Evolutionary conservation across 441 rosid genomes (phyloP), one percentile per base, ranked within the genome.

Genomic region (Brassica hybrid): DNA sequence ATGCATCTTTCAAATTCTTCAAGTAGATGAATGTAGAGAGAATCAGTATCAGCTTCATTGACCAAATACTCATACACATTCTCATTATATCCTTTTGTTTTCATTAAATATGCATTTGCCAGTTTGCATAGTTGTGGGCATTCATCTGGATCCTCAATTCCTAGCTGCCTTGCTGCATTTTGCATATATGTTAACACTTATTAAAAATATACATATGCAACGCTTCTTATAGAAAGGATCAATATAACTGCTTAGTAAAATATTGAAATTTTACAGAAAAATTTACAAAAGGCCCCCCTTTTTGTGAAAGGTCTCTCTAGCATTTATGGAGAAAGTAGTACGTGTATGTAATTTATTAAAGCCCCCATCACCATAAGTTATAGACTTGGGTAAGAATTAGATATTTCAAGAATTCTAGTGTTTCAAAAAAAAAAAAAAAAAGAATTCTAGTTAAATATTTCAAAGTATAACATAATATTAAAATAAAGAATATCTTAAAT

Each of bases 1-100:
- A 91, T 89, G 79, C 93, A 91, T 80, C 85, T 83, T 16, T 92
- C 98, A 9, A 94, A 45, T 77, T 94, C 97, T 38, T 91, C 91
- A 9, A 85, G 75, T 0, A 94, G 83, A 86, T 86, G 88, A 65
- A 78, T 88, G 18, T 74, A 86, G 68, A 88, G 75, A 17, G 90
- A 76, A n/a, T 86, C 86, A 36, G 77, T 86, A 6, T 88, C 90
- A 4, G 83, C 41, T 76, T 82, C 90, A n/a, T 72, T 58, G 2
- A 71, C 81, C 12, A 92, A 83, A 76, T 67, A 92, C 11, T 81
- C 91, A 62, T 50, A 87, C 10, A 91, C 72, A 65, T 73, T 87
- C n/a, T 68, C 83, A 70, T 91, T 95, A 48, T 85, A 82, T 25
- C 90, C 90, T 57, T 90, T 62, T 30, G 88, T 52, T 76, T 78